A percentile compares a stretch with the other conserved stretches of the same genome.
These are phyloP conservation scores for Talaromyces borbonicus DNA, from an alignment of 495 filamentous ascomycete species.

Conservation along the genomic window DNA sequence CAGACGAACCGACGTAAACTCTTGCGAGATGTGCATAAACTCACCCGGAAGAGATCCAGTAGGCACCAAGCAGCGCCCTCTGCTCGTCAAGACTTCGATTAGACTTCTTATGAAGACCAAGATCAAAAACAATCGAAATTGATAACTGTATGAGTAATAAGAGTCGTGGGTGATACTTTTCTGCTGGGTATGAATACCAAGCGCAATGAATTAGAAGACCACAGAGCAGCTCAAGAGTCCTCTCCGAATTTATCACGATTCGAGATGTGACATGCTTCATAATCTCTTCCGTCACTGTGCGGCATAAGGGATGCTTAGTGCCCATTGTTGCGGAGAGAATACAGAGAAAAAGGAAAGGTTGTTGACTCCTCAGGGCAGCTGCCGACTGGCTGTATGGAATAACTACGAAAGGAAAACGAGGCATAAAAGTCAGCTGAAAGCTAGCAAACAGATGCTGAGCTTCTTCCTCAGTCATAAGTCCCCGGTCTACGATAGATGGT, in stretches of 20 bases:
- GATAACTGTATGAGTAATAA: slow-evolving; percentile 16
- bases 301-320: slow-evolving; percentile 12
- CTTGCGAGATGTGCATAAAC: slow-evolving; percentile 3
- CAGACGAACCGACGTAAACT: slow-evolving; percentile 5
- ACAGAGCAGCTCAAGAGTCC: slow-evolving; percentile 16
- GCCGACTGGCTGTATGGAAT: slow-evolving; percentile 11
- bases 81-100: slow-evolving; percentile 11
- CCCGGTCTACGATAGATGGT: slow-evolving; percentile 16
- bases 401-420: slow-evolving; percentile 16
- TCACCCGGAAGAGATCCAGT: slow-evolving; percentile 16
- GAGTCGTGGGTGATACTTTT: slow-evolving; percentile 15
- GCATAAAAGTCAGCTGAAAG: slow-evolving; percentile 12
- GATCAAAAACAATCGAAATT: slow-evolving; percentile 14
- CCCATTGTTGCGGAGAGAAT: slow-evolving; percentile 14
- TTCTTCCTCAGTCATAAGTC: slow-evolving; percentile 14
- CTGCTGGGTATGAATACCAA: slow-evolving; percentile 17
- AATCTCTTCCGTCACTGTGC: slow-evolving; percentile 13
- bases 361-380: slow-evolving; percentile 5
- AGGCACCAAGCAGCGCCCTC: slow-evolving; percentile 15
- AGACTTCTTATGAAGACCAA: slow-evolving; percentile 14
- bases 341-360: slow-evolving; percentile 17
- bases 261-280: slow-evolving; percentile 15
- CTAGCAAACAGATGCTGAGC: slow-evolving; percentile 11
- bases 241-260: slow-evolving; percentile 13
- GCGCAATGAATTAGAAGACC: slow-evolving; percentile 15